These are phyloP conservation scores for Triticum aestivum DNA, from an alignment of 176 grass and related monocot species.

Conservation along the genomic window IWGSC_CS_RefSeq_v2.1 NC_057810.1:633792903-633793402, in stretches of 20 bases:
- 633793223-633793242: constrained; percentile 34
- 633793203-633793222: constrained; percentile 31
- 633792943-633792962: too few relatives aligned
- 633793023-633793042: not conserved
- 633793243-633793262: constrained; percentile 55
- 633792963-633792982: too few relatives aligned
- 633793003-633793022: not conserved
- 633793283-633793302: constrained; percentile 48
- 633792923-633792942: too few relatives aligned
- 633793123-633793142: not conserved
- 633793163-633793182: not conserved
- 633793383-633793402: constrained; percentile 38
- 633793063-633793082: not conserved
- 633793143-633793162: not conserved
- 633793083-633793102: not conserved
- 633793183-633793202: not conserved
- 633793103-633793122: not conserved
- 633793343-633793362: constrained; percentile 53
- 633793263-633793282: constrained; percentile 39
- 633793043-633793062: not conserved
- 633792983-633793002: not conserved
- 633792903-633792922: too few relatives aligned
- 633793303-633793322: constrained; percentile 48
- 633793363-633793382: constrained; percentile 47
- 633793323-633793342: constrained; percentile 77